Evolutionary conservation across 164 flowering plant species (phyloP).

Genomic region (Vitis riparia): DNA sequence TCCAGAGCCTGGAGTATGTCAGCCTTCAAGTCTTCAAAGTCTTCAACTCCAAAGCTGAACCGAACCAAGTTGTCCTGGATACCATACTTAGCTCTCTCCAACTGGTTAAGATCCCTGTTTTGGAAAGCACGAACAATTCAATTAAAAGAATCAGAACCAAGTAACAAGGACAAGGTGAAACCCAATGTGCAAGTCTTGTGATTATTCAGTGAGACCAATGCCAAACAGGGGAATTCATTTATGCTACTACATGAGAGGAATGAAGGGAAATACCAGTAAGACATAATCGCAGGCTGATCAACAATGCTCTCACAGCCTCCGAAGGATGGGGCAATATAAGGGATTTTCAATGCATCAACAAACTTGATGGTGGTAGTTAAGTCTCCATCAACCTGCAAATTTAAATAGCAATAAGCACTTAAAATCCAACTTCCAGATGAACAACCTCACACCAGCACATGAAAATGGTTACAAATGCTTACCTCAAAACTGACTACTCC

Average conservation of each 20-base stretch:
- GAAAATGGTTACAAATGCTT: conserved; percentile 2
- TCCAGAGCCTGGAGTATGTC: conserved; percentile 89
- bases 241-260: no score
- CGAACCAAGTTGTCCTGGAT: conserved; percentile 89
- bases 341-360: conserved; percentile 74
- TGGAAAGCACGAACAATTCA: not conserved
- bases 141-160: not conserved
- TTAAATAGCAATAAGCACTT: not conserved
- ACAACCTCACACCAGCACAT: not conserved
- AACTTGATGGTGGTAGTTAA: conserved; percentile 63
- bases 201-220: no score
- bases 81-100: conserved; percentile 72
- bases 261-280: conserved; percentile 67
- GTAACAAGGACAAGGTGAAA: not conserved
- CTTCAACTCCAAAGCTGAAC: conserved; percentile 95
- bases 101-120: conserved; percentile 75
- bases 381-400: conserved; percentile 80
- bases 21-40: conserved; percentile 84
- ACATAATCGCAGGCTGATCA: conserved; percentile 95
- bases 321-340: conserved; percentile 95
- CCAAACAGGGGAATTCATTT: no score
- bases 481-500: conserved; percentile 99
- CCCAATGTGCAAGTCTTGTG: not conserved
- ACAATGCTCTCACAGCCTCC: conserved; percentile 99
- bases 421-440: not conserved